Conservation (phyloP, 2,329 filamentous ascomycete species). For the Monosporascus sp. region DNA sequence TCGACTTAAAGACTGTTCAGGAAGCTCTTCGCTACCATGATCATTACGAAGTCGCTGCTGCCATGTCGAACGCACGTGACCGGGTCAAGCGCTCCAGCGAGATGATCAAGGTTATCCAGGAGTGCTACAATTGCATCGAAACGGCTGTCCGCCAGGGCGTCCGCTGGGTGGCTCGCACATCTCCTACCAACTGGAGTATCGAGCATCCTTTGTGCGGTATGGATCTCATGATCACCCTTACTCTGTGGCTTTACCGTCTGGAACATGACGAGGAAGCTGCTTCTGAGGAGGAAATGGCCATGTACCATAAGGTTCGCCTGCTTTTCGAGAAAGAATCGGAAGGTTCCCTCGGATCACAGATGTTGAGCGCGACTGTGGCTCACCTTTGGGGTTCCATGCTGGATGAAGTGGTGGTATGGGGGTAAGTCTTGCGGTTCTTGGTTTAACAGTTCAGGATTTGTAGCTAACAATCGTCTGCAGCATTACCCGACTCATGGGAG, state of each 20-base stretch:
- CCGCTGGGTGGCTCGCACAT: slow-evolving; percentile 96
- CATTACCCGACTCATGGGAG: slow-evolving; percentile 93
- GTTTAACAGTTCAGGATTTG: slow-evolving; percentile 8
- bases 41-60: slow-evolving; percentile 91
- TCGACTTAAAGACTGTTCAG: slow-evolving; percentile 92
- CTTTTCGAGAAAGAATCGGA: slow-evolving; percentile 89
- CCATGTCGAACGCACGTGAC: slow-evolving; percentile 91
- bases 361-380: slow-evolving; percentile 87
- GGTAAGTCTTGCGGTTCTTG: slow-evolving; percentile 59
- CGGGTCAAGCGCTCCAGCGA: slow-evolving; percentile 91
- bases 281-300: slow-evolving; percentile 74
- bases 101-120: slow-evolving; percentile 98
- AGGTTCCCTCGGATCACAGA: slow-evolving; percentile 70
- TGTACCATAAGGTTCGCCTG: slow-evolving; percentile 89
- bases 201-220: slow-evolving; percentile 95
- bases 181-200: slow-evolving; percentile 97
- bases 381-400: slow-evolving; percentile 97
- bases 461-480: slow-evolving; percentile 49
- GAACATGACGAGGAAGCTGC: slow-evolving; percentile 97
- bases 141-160: slow-evolving; percentile 91
- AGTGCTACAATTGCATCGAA: slow-evolving; percentile 97
- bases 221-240: slow-evolving; percentile 96
- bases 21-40: slow-evolving; percentile 96
- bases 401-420: slow-evolving; percentile 98
- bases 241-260: slow-evolving; percentile 96